A percentile compares a stretch with the other conserved stretches of the same genome.
Conservation (phyloP, 192 early-diverging fungal species). For the Coemansia sp. region DNA sequence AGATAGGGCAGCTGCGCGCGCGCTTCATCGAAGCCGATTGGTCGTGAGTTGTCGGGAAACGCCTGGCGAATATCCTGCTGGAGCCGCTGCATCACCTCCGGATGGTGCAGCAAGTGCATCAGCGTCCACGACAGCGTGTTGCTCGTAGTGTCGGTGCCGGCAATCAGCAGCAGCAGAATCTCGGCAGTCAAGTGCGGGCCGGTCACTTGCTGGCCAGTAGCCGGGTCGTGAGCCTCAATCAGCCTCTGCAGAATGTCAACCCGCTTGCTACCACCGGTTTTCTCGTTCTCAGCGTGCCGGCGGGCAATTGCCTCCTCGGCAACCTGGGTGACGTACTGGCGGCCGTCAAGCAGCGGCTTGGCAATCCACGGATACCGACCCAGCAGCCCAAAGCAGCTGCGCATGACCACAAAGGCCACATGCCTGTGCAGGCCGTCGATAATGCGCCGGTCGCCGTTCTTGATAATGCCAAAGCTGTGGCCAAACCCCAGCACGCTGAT, state of each 20-base stretch:
- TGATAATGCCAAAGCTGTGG: conserved; percentile 13
- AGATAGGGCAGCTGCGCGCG: conserved; percentile 19
- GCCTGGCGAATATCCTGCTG: conserved; percentile 15
- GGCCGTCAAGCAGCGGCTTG: background rate
- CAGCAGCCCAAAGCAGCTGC: conserved; percentile 2
- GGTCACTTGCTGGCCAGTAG: conserved; percentile 20
- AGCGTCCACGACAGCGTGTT: conserved; percentile 37
- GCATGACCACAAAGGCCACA: conserved; percentile 3
- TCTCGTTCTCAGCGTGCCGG: background rate
- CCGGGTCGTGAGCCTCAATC: conserved; percentile 36
- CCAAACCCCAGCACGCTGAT: conserved; percentile 42
- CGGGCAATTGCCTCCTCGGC: conserved; percentile 4
- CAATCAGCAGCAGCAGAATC: conserved; percentile 24
- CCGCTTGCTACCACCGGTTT: background rate
- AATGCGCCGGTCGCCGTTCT: conserved; percentile 9
- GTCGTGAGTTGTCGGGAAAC: conserved; percentile 17
- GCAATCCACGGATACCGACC: conserved; percentile 10
- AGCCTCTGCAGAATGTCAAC: conserved; percentile 41
- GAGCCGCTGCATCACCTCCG: conserved; percentile 14
- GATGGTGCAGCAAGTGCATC: conserved; percentile 35
- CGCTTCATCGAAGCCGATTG: conserved; percentile 26
- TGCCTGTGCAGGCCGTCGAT: conserved; percentile 15
- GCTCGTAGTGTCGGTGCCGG: conserved; percentile 51
- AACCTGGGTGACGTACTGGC: conserved; percentile 1
- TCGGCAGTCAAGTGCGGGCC: conserved; percentile 13